Base-by-base conservation (phyloP, 345 rosid species). In the Rhodamnia argentea region DNA sequence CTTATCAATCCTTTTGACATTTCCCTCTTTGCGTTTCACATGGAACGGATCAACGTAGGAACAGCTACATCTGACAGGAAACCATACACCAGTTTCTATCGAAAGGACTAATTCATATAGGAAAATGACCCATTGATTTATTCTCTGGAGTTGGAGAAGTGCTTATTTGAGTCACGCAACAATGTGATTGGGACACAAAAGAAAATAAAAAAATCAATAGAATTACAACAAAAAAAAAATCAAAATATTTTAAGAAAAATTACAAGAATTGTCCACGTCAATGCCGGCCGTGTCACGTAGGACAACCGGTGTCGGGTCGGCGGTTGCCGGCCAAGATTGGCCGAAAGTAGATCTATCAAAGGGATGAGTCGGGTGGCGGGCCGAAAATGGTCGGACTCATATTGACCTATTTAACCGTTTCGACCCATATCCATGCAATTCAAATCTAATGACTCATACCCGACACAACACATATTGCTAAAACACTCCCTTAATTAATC, bases 261-360 rank as follows among this genome's bases (percentile, higher is more conserved):
- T 60, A 4, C 37, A 12, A 60, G 13, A 27, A 8, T 60, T 60
- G 4, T 27, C 3, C 2, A 60, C 7, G 20, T 6, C 2, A 60
- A 60, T 3, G 1, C 1, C 7, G 9, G 29, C 5, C 2, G 1
- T 27, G 20, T 13, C 13, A 13, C 4, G 0, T 13, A 27, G 9
- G 0, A 27, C 2, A 7, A 5, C 16, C 26, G 10, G 13, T 60
- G 29, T n/a, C 74, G 26, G 7, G 9, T 3, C 0, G n/a, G 3
- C 13, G 37, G n/a, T 60, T 27, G 18, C 37, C 0, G 0, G 20
- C 27, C 0, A 27, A 60, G 74, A 60, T 60, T 27, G 1, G 3
- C 1, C 0, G 15, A 3, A 37, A 42, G 44, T 42, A 4, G 7
- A 42, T 5, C 7, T 42, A 5, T 42, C 44, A 42, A 42, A 42